Percentiles rank a stretch among this genome's conserved stretches.
Evolutionary conservation across 106 monocot species (phyloP).

Genomic region (Dendrobium nobile): DNA sequence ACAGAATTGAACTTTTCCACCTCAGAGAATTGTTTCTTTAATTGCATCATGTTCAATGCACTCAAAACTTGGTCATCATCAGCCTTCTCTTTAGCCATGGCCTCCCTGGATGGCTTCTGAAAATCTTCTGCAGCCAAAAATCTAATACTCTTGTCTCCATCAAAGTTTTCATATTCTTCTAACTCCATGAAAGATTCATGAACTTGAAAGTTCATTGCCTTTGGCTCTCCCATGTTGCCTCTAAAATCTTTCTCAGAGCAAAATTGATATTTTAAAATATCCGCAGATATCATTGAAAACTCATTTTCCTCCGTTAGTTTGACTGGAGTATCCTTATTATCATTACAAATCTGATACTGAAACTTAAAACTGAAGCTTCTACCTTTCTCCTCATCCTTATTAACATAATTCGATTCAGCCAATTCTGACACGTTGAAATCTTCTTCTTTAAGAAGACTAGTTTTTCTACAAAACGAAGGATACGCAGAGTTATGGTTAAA

Average conservation of each 20-base stretch:
- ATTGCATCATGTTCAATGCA: neutral
- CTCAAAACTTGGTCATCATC: neutral
- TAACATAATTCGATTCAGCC: neutral
- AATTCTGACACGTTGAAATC: neutral
- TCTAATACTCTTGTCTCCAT: neutral
- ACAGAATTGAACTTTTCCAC: neutral
- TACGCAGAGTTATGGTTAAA: neutral
- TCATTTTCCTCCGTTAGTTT: neutral
- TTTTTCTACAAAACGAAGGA: conserved; percentile 12
- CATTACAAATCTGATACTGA: conserved; percentile 26
- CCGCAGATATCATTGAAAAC: conserved; percentile 7
- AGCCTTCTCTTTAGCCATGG: neutral
- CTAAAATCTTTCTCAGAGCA: conserved; percentile 32
- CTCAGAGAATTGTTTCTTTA: neutral
- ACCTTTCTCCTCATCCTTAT: neutral
- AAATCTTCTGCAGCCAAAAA: conserved; percentile 10
- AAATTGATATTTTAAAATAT: conserved; percentile 23
- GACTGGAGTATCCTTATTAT: neutral
- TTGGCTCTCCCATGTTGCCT: conserved; percentile 28
- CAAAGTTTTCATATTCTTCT: neutral
- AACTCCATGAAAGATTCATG: conserved; percentile 14
- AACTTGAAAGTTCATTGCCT: conserved; percentile 21
- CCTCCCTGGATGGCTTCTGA: neutral
- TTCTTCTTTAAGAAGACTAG: neutral
- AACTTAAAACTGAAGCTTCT: conserved; percentile 55